These are phyloP conservation scores for Colletotrichum caudatum DNA, from an alignment of 2,329 filamentous ascomycete genomes.

Conservation along the genomic window DNA sequence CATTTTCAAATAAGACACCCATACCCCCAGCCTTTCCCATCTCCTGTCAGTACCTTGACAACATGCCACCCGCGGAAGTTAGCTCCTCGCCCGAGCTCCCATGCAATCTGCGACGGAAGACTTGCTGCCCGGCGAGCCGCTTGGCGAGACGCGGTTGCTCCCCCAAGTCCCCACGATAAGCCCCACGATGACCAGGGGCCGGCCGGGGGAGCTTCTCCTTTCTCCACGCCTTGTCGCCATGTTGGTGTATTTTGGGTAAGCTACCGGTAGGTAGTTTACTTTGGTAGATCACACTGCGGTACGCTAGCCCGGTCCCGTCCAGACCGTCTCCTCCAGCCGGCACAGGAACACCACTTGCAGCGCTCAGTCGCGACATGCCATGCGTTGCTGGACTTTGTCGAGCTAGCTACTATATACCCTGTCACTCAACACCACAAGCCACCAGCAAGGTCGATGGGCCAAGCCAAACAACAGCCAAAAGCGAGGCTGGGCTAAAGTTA, in stretches of 20 bases:
- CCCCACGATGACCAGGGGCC: constrained; percentile 23
- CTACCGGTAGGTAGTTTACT: background rate
- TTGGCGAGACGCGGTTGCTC: constrained; percentile 23
- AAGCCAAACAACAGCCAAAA: background rate
- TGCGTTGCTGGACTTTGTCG: background rate
- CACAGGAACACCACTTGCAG: constrained; percentile 15
- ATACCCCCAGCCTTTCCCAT: background rate
- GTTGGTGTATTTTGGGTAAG: background rate
- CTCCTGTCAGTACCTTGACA: background rate
- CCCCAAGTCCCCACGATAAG: constrained; percentile 12
- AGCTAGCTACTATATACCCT: background rate
- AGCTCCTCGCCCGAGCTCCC: constrained; percentile 2
- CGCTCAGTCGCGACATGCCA: background rate
- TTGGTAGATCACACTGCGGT: background rate
- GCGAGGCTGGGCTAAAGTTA: no score
- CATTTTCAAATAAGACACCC: constrained; percentile 34
- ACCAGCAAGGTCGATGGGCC: background rate
- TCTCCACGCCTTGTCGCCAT: constrained; percentile 10
- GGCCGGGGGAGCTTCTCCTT: constrained; percentile 23
- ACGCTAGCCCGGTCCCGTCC: background rate
- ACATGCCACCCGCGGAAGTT: constrained; percentile 11
- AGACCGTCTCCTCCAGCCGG: constrained; percentile 10
- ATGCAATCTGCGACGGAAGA: background rate
- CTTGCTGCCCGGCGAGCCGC: constrained; percentile 5
- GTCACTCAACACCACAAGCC: background rate